Percentiles rank a stretch among this genome's conserved stretches.
phyloP scores from a whole-genome alignment of 2,329 filamentous ascomycete species.

The Colletotrichum sp. region DNA sequence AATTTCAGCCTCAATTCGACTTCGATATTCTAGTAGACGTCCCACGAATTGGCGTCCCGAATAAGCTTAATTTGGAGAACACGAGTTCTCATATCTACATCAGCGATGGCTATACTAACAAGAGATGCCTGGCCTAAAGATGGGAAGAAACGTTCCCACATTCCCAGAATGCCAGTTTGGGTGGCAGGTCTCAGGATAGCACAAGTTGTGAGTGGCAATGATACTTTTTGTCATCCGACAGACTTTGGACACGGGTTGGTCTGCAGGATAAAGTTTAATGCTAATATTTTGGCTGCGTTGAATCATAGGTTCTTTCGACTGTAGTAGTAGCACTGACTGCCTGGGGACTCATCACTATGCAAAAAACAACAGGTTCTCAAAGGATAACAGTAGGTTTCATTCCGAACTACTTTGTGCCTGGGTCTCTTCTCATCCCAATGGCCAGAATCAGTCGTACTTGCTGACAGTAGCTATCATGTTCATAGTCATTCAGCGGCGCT shows the following conservation, averaged over 20 bases:
- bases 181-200: neutral
- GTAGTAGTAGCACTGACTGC: neutral
- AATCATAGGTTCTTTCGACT: neutral
- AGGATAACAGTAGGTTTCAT: neutral
- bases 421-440: neutral
- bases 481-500: neutral
- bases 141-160: neutral
- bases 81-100: neutral
- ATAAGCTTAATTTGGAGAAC: neutral
- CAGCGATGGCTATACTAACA: neutral
- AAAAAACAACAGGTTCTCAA: neutral
- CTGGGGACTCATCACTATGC: neutral
- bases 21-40: neutral
- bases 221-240: neutral
- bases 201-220: neutral
- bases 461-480: neutral
- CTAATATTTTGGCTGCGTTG: neutral
- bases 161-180: neutral
- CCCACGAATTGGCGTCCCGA: neutral
- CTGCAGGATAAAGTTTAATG: neutral
- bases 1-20: neutral
- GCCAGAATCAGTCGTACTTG: neutral
- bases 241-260: neutral
- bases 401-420: neutral
- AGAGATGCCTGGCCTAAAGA: neutral